A percentile compares a stretch with the other conserved stretches of the same genome.
Evolutionary conservation across 495 filamentous ascomycete species (phyloP).

Genomic region (Aspergillus steynii): DNA sequence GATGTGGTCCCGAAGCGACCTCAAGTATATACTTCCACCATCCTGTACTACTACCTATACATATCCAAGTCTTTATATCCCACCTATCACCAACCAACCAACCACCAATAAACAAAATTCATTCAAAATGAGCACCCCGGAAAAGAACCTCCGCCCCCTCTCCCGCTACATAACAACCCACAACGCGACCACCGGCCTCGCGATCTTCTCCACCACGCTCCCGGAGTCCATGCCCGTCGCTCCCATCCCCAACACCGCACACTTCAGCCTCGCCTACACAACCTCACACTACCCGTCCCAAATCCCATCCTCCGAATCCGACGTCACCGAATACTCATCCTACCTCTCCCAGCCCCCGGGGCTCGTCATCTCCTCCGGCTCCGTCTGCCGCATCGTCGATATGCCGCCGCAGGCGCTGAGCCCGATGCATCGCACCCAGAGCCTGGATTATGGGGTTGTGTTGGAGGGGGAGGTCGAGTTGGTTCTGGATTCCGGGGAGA

Average conservation of each 20-base stretch:
- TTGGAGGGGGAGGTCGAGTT: slow-evolving; percentile 75
- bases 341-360: slow-evolving; percentile 45
- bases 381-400: slow-evolving; percentile 56
- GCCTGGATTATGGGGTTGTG: slow-evolving; percentile 73
- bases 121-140: slow-evolving; percentile 21
- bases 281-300: slow-evolving; percentile 56
- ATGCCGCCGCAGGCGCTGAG: slow-evolving; percentile 62
- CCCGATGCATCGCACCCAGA: slow-evolving; percentile 68
- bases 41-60: not conserved
- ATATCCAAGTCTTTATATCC: not conserved
- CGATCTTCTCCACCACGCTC: slow-evolving; percentile 35
- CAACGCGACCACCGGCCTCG: slow-evolving; percentile 25
- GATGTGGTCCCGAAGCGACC: slow-evolving; percentile 35
- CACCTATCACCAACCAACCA: slow-evolving; percentile 1
- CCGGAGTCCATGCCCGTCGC: slow-evolving; percentile 22
- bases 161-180: slow-evolving; percentile 44
- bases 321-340: slow-evolving; percentile 37
- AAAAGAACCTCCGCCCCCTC: slow-evolving; percentile 34
- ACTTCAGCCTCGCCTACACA: slow-evolving; percentile 45
- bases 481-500: slow-evolving; percentile 62
- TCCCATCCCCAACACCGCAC: slow-evolving; percentile 26
- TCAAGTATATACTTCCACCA: slow-evolving; percentile 3
- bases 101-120: too few species aligned
- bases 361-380: slow-evolving; percentile 52
- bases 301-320: slow-evolving; percentile 43